Conservation (phyloP, 2,329 filamentous ascomycete genomes). For the Albifimbria verrucaria region DNA sequence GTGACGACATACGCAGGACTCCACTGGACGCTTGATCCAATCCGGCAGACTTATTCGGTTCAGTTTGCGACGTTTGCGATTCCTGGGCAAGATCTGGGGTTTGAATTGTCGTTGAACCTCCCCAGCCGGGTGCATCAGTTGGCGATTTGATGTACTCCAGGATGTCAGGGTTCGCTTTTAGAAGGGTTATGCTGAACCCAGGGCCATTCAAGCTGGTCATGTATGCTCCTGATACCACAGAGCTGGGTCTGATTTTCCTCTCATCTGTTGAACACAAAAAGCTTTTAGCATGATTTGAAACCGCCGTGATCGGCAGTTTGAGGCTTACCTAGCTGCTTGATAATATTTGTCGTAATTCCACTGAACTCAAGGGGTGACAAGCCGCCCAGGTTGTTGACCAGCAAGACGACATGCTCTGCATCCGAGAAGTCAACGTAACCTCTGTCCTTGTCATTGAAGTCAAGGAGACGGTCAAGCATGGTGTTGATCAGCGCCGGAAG, state of each 20-base stretch:
- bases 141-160: constrained; percentile 1
- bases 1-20: too few relatives aligned
- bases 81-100: too few relatives aligned
- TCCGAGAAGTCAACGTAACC: constrained; percentile 45
- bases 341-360: constrained; percentile 13
- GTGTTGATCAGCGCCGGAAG: constrained; percentile 49
- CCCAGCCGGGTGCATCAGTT: constrained; percentile 7
- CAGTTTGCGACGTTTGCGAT: too few relatives aligned
- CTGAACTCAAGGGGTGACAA: constrained; percentile 16
- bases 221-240: too few relatives aligned
- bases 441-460: constrained; percentile 49
- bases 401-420: constrained; percentile 27
- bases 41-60: too few relatives aligned
- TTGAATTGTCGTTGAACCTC: not conserved
- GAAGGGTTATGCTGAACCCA: constrained; percentile 63
- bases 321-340: constrained; percentile 15
- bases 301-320: too few relatives aligned
- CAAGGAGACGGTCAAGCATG: constrained; percentile 64
- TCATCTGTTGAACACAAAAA: too few relatives aligned
- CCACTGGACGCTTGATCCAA: too few relatives aligned
- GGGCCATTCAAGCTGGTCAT: constrained; percentile 71
- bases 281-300: too few relatives aligned
- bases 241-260: too few relatives aligned
- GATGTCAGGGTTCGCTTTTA: constrained; percentile 2
- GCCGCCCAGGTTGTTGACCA: constrained; percentile 19